These are phyloP conservation scores for Millerozyma miso DNA, from an alignment of 805 yeast genomes.

Conservation along the genomic window DNA sequence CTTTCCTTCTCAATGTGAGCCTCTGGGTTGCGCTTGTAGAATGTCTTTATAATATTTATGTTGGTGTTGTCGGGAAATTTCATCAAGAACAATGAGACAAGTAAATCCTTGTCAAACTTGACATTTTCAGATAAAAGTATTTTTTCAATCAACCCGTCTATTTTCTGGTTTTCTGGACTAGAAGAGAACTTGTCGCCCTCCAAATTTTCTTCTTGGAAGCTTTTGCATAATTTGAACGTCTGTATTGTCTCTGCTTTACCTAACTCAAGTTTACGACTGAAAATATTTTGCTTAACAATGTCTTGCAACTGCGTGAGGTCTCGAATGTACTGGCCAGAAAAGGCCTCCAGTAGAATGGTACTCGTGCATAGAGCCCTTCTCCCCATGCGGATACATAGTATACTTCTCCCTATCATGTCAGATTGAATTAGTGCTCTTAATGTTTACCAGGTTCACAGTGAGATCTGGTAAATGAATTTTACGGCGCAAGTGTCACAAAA, in stretches of 20 bases:
- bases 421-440: not conserved
- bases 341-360: not conserved
- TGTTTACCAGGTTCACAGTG: no score
- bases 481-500: not conserved
- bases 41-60: constrained; percentile 23
- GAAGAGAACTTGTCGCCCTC: constrained; percentile 21
- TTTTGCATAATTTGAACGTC: constrained; percentile 21
- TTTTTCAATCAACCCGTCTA: constrained; percentile 16
- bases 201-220: constrained; percentile 13
- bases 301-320: constrained; percentile 1
- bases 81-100: constrained; percentile 26
- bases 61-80: constrained; percentile 29
- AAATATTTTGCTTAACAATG: constrained; percentile 7
- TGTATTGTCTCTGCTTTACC: constrained; percentile 8
- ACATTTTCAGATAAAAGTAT: constrained; percentile 17
- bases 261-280: constrained; percentile 2
- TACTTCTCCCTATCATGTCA: not conserved
- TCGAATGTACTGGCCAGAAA: not conserved
- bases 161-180: constrained; percentile 16
- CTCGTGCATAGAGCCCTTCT: not conserved
- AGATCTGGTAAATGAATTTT: no score
- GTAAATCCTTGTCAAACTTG: constrained; percentile 18
- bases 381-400: not conserved
- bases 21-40: constrained; percentile 21
- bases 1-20: constrained; percentile 28